These are phyloP conservation scores for Russula earlei DNA, from an alignment of 768 basidiomycete genomes.

Conservation along the genomic window DNA sequence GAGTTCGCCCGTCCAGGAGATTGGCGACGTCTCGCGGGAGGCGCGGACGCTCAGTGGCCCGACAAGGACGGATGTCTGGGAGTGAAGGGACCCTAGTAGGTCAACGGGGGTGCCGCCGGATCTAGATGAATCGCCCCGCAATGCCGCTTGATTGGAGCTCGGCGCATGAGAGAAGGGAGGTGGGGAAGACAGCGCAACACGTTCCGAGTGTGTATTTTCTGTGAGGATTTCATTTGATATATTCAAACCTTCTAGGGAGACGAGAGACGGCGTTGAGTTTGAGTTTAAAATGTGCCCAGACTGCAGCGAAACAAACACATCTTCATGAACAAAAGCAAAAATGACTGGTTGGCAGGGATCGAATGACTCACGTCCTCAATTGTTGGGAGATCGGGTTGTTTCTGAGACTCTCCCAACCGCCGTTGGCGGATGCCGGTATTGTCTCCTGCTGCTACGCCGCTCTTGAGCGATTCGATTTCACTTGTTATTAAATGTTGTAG, in stretches of 20 bases:
- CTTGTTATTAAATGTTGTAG: constrained; percentile 10
- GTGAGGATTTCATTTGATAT: not conserved
- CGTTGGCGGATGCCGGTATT: constrained; percentile 8
- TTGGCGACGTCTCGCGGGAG: not conserved
- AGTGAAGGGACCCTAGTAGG: not conserved
- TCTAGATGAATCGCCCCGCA: not conserved
- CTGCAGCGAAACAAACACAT: not conserved
- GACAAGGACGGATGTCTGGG: not conserved
- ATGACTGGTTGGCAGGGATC: not conserved
- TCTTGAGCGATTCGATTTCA: constrained; percentile 12
- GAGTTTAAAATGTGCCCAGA: not conserved
- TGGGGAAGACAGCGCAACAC: not conserved
- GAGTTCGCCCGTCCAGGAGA: not conserved
- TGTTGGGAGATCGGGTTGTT: not conserved
- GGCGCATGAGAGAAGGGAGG: not conserved
- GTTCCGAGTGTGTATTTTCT: not conserved
- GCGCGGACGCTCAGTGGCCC: not conserved
- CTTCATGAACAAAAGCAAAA: not conserved
- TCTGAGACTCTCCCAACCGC: not conserved
- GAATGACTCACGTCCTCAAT: not conserved
- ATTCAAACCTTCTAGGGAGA: not conserved
- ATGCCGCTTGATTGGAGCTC: not conserved
- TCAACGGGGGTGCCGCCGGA: not conserved
- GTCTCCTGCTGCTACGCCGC: constrained; percentile 3
- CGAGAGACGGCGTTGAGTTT: not conserved